Base-by-base conservation (phyloP, 1,139 yeast genomes). In the Nakaseomyces uthaithaninus region DNA sequence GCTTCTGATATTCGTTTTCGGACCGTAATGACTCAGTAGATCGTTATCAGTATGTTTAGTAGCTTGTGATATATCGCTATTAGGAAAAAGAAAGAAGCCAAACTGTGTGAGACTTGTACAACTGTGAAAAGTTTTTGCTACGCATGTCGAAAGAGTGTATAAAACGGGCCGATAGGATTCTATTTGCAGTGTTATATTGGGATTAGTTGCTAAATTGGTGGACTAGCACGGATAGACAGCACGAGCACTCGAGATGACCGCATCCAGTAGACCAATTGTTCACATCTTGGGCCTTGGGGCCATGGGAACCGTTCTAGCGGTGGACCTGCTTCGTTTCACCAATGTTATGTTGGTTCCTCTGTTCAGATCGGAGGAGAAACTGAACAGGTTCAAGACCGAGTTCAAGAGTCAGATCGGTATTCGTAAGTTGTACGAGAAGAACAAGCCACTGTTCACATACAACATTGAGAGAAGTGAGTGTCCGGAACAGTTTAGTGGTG, bases 201-300 rank as follows among this genome's bases (percentile, higher is more conserved):
- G n/a, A n/a, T n/a, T n/a, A n/a, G n/a, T n/a, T n/a, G n/a, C n/a
- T n/a, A n/a, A n/a, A n/a, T n/a, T n/a, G n/a, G n/a, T n/a, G n/a
- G n/a, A n/a, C n/a, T n/a, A n/a, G n/a, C n/a, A n/a, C n/a, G n/a
- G n/a, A n/a, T n/a, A n/a, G n/a, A n/a, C n/a, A n/a, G n/a, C n/a
- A n/a, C n/a, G n/a, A 26, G 6, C 19, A 39, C 9, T 4, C 10
- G 38, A 16, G 9, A 47, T 49, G 51, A 49, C 52, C 17, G 33
- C 44, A n/a, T 22, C 47, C n/a, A 33, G 42, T 12, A 44, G 39
- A 33, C 50, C 58, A 7, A 42, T 46, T 5, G 49, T 59, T 15
- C 59, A 57, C 40, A 46, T 59, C 7, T 33, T 59, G 23, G 64
- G 64, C 5, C 46, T 57, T 27, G 63, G 64, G 20, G 49, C 64